Conservation (phyloP, 192 early-diverging fungal genomes). For the Dispira simplex region DNA sequence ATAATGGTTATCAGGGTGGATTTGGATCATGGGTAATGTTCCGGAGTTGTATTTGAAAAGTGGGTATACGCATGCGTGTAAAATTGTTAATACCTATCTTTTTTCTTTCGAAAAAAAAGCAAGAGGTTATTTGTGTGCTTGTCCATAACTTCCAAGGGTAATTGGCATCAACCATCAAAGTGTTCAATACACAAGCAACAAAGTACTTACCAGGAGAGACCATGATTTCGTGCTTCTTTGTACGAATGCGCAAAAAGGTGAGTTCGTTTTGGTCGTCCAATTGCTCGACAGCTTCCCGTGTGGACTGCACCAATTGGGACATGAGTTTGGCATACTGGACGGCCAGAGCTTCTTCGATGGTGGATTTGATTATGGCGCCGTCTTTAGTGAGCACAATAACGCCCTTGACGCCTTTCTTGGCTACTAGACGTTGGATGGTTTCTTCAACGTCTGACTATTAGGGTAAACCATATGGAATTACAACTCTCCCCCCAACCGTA, state of each 20-base stretch:
- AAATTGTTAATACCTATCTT: neutral
- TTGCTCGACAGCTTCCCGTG: slow-evolving; percentile 55
- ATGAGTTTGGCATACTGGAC: slow-evolving; percentile 75
- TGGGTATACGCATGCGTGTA: neutral
- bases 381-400: slow-evolving; percentile 86
- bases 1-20: neutral
- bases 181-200: neutral
- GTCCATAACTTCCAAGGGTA: neutral
- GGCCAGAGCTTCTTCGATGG: slow-evolving; percentile 60
- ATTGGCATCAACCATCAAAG: neutral
- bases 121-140: neutral
- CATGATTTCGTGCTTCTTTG: slow-evolving; percentile 95
- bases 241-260: slow-evolving; percentile 82
- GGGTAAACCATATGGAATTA: too few species aligned
- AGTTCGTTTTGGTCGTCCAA: slow-evolving; percentile 89
- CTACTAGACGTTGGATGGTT: slow-evolving; percentile 73
- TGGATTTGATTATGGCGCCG: slow-evolving; percentile 81
- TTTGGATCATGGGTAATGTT: too few species aligned
- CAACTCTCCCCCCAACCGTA: too few species aligned
- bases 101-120: neutral
- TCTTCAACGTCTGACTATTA: slow-evolving; percentile 66
- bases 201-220: slow-evolving; percentile 47
- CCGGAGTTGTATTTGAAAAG: neutral
- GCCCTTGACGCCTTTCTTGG: slow-evolving; percentile 82
- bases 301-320: slow-evolving; percentile 62